Base-by-base conservation (phyloP, 2,329 filamentous ascomycete genomes). In the Botrytis fabae region DNA sequence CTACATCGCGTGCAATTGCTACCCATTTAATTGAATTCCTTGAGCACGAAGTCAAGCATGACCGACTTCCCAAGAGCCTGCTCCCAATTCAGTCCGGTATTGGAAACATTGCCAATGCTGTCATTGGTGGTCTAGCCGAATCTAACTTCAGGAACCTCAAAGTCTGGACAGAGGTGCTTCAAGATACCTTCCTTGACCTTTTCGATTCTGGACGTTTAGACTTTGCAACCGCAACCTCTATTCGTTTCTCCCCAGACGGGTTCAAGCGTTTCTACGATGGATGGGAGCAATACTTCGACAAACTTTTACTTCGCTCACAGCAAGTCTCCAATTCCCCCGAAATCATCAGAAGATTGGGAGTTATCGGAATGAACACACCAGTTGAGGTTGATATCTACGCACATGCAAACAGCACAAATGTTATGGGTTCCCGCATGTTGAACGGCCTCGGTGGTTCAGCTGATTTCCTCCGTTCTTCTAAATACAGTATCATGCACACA, bases 311-410 rank as follows among this genome's bases (percentile, higher is more conserved):
- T 65, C 92, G 94, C 75, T 91, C 91, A n/a, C 94, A 97, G 84
- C 89, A 93, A 81, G 92, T 97, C 16, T 95, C 92, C 80, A 97
- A 97, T 87, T 92, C 91, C 4, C 94, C 94, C 74, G 94, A 97
- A 83, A 94, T 97, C 83, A 97, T 97, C 84, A 90, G 93, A 72
- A 89, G 94, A 40, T 86, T 97, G 1, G 94, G 94, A 75, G 91
- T 94, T 77, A 97, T 97, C 78, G 94, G 93, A 81, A 97, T 97
- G 94, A 97, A 97, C 87, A 97, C 94, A 0, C 94, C 94, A 35
- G 93, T 97, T 64, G 94, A 97, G 84, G 94, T 97, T 25, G 94
- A 97, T 83, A 97, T 97, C 80, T 97, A 97, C 84, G 94, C 94
- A 2, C 94, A 97, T 84, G 94, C 94, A 78, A 97, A 97, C 88